phyloP scores from a whole-genome alignment of 805 yeast genomes.

The Ogataea paraovalis region DNA sequence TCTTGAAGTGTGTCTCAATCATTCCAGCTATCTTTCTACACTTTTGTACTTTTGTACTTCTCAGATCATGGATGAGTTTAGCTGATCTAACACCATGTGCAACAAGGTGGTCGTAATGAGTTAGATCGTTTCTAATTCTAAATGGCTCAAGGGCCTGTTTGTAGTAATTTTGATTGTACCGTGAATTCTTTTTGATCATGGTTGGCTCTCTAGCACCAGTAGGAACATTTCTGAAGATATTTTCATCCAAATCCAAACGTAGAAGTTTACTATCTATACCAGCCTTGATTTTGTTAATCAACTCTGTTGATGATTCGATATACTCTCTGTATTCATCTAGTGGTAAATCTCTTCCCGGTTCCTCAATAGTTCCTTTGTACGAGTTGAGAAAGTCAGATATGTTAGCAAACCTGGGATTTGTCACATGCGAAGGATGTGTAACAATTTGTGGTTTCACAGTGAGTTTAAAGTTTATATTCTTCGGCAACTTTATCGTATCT shows the following conservation, averaged over 20 bases:
- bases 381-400: constrained; percentile 48
- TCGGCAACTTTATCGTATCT: constrained; percentile 20
- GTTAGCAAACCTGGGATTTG: constrained; percentile 40
- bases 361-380: constrained; percentile 55
- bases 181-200: constrained; percentile 32
- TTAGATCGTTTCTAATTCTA: constrained; percentile 32
- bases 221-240: constrained; percentile 43
- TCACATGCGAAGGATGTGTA: constrained; percentile 57
- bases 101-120: constrained; percentile 70
- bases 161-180: constrained; percentile 26
- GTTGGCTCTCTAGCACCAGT: constrained; percentile 38
- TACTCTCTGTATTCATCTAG: constrained; percentile 58
- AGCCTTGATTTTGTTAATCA: constrained; percentile 40
- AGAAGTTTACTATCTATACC: constrained; percentile 44
- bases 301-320: constrained; percentile 46
- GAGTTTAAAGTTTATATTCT: constrained; percentile 30
- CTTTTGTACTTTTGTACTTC: constrained; percentile 60
- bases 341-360: constrained; percentile 41
- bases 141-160: constrained; percentile 41
- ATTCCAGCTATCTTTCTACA: constrained; percentile 72
- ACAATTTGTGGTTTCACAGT: constrained; percentile 43
- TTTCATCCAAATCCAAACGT: constrained; percentile 41
- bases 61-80: constrained; percentile 60
- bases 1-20: constrained; percentile 83
- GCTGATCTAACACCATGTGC: constrained; percentile 74